Evolutionary conservation across 257 asterid species (phyloP).

Genomic region (Voacanga thouarsii): DNA sequence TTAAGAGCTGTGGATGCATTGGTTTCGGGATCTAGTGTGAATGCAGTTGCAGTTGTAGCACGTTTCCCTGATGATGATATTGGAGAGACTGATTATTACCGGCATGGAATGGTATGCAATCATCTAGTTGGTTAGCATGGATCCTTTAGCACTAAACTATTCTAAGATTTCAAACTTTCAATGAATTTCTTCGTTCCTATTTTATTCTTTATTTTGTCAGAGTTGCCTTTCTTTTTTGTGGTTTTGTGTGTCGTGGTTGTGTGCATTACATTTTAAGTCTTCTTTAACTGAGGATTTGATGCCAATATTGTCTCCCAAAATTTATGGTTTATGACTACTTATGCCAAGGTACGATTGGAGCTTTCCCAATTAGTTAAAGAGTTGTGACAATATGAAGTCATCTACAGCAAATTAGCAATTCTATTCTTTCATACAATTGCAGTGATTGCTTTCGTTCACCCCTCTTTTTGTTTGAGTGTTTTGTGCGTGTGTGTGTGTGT

Average conservation of each 20-base stretch:
- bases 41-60: constrained; percentile 83
- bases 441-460: not conserved
- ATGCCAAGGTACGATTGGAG: no score
- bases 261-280: not conserved
- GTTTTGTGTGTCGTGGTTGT: not conserved
- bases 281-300: not conserved
- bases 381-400: not conserved
- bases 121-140: not conserved
- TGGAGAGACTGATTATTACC: constrained; percentile 57
- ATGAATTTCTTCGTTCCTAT: not conserved
- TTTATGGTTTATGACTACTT: no score
- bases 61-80: constrained; percentile 88
- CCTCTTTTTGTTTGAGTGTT: not conserved
- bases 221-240: not conserved
- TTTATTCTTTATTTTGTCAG: constrained; percentile 1
- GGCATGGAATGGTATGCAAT: constrained; percentile 63
- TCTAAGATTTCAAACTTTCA: not conserved
- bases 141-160: not conserved
- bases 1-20: constrained; percentile 69
- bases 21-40: constrained; percentile 47
- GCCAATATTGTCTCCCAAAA: not conserved
- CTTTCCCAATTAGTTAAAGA: not conserved
- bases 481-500: no score
- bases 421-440: not conserved
- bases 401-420: not conserved